Conservation (phyloP, 2,329 filamentous ascomycete species). For the Chaetomium sp. region DNA sequence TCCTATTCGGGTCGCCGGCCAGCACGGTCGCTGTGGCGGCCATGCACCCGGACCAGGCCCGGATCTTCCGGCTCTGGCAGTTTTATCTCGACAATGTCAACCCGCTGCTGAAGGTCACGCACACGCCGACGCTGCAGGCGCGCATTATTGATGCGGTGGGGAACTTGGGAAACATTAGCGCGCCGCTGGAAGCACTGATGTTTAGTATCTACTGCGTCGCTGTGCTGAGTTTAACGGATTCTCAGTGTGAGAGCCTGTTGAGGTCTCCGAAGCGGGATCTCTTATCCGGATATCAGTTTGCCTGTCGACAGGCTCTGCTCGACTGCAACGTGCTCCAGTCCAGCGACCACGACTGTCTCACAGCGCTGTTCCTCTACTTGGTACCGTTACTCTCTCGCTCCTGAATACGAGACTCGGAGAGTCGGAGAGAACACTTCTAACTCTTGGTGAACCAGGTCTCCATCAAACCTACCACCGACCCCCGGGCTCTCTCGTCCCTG, state of each 20-base stretch:
- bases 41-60: constrained; percentile 42
- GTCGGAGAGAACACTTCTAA: neutral
- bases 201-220: constrained; percentile 46
- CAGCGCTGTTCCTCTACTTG: constrained; percentile 52
- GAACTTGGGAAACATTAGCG: constrained; percentile 34
- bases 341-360: constrained; percentile 45
- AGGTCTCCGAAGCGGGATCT: constrained; percentile 35
- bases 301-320: constrained; percentile 46
- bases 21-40: constrained; percentile 38
- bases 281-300: constrained; percentile 39
- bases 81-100: constrained; percentile 53
- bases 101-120: constrained; percentile 52
- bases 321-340: constrained; percentile 45
- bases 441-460: constrained; percentile 38
- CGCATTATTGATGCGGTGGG: constrained; percentile 45
- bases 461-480: constrained; percentile 35
- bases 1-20: constrained; percentile 45
- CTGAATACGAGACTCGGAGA: too few relatives aligned
- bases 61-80: constrained; percentile 50
- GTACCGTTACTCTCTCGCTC: constrained; percentile 29
- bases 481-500: constrained; percentile 45
- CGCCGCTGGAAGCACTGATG: constrained; percentile 47
- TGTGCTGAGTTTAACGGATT: constrained; percentile 35
- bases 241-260: constrained; percentile 39
- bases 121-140: constrained; percentile 47